Evolutionary conservation across 257 asterid genomes (phyloP), one percentile per base, ranked within the genome.

Genomic region (Craterostigma plantagineum): DNA sequence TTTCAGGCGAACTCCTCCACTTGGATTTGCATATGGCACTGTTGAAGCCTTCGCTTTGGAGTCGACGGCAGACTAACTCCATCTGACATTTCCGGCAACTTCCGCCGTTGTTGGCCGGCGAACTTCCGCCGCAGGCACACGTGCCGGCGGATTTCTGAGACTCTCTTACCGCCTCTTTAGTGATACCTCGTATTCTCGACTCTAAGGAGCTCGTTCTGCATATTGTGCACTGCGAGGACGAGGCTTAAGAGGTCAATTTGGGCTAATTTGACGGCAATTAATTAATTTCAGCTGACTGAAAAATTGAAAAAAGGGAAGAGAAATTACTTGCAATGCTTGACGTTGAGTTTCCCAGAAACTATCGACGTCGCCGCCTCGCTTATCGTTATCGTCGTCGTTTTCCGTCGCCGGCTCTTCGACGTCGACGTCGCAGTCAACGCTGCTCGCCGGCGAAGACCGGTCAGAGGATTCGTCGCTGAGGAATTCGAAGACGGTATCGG

Each of bases 1-100:
- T 73, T 43, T 73, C 73, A 0, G 62, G 48, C 0, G 83, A 73
- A 63, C 76, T 81, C 48, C 40, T 78, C 97, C 97, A 86, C 57
- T 81, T 86, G 23, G 97, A 81, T 56, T 73, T 81, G 92, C 97
- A 81, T 61, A 78, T 76, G 7, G 82, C 84, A 36, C 78, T 53
- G 37, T 81, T 57, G 16, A 67, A 81, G 48, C 85, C 93, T 1
- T 69, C 81, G 38, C 34, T 57, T 43, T 67, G 90, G 33, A 86
- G 67, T 17, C 82, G 76, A 43, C 64, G 56, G 67, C 92, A 74
- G 15, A 76, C 69, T 56, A 27, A 76, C 56, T 68, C 71, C 97
- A 76, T 78, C 9, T 62, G 65, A 36, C 97, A 86, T 48, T 48
- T 69, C 61, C 81, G 72, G 80, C 97, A 86, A 14, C 72, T 61